Evolutionary conservation across 495 filamentous ascomycete genomes (phyloP), one percentile per base, ranked within the genome.

Genomic region (Aspergillus cavernicola): DNA sequence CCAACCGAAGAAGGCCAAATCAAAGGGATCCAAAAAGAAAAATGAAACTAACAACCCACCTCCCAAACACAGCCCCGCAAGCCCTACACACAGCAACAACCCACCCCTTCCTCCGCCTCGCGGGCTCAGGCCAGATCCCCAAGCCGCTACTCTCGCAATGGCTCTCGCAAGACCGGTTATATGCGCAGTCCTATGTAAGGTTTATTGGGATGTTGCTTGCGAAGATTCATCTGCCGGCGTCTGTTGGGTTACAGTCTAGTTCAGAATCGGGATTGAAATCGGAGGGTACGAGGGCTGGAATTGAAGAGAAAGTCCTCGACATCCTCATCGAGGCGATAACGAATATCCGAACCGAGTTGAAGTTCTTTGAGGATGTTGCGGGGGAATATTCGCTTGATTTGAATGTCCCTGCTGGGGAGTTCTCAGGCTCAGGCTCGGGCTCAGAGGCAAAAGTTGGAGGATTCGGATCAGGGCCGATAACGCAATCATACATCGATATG

Each of bases 131-230:
- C 50, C 78, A 72, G 4, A 73, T 90, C 28, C 66, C 79, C 18
- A 79, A 80, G 38, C 57, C 68, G 1, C 63, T 70, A 0, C 77
- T 90, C 11, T 76, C 80, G 31, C 73, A 79, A 65, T 92, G 87
- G 87, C 79, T 92, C 35, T 78, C 84, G 19, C 86, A 90, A 68
- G 88, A 92, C 70, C 71, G 84, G 8, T 76, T 90, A 46, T 90
- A 90, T 69, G 82, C 85, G 18, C 85, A 88, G 55, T 80, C 81
- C 43, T 88, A 87, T 64, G 73, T 89, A 63, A 74, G 83, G 32
- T 88, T 87, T 60, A 81, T 85, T 28, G 85, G 85, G 15, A 69
- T 71, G n/a, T 62, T 90, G 15, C 79, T 92, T 28, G 68, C 81
- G 2, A 83, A 84, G 43, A 72, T 87, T 44, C 74, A 78, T 13